These are phyloP conservation scores for Coccomyxa sp. DNA, from an alignment of 139 green algal genomes.

Conservation along the genomic window DNA sequence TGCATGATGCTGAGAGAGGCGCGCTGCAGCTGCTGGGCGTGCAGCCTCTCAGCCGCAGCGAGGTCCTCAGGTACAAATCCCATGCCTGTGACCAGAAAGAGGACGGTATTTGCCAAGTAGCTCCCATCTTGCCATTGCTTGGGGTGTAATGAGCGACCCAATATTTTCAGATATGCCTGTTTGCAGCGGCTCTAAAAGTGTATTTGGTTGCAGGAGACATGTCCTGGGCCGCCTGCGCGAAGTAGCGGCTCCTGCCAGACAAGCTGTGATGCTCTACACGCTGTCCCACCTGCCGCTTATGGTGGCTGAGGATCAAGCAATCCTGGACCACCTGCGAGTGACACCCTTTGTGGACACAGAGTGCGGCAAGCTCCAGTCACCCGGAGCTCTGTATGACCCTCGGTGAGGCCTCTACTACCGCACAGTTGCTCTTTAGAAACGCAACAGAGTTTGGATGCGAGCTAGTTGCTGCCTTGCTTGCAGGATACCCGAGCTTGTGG, in stretches of 20 bases:
- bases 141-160: too few relatives aligned
- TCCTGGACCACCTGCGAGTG: conserved; percentile 17
- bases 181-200: too few relatives aligned
- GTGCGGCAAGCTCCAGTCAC: conserved; percentile 29
- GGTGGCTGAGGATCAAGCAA: conserved; percentile 22
- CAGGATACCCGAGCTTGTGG: conserved; percentile 48
- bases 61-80: not conserved
- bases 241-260: conserved; percentile 8
- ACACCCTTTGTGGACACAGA: conserved; percentile 46
- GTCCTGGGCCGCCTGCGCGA: conserved; percentile 10
- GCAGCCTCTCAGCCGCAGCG: not conserved
- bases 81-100: too few relatives aligned
- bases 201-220: not conserved
- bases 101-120: too few relatives aligned
- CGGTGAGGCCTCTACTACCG: not conserved
- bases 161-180: too few relatives aligned
- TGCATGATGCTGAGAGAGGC: not conserved
- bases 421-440: too few relatives aligned
- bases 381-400: conserved; percentile 57
- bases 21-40: conserved; percentile 10
- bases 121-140: too few relatives aligned
- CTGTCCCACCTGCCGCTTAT: conserved; percentile 20
- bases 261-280: conserved; percentile 21
- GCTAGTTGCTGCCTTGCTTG: not conserved
- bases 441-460: too few relatives aligned